Base-by-base conservation (phyloP, 371 early-diverging fungal species). In the Mucor plumbeus region DNA sequence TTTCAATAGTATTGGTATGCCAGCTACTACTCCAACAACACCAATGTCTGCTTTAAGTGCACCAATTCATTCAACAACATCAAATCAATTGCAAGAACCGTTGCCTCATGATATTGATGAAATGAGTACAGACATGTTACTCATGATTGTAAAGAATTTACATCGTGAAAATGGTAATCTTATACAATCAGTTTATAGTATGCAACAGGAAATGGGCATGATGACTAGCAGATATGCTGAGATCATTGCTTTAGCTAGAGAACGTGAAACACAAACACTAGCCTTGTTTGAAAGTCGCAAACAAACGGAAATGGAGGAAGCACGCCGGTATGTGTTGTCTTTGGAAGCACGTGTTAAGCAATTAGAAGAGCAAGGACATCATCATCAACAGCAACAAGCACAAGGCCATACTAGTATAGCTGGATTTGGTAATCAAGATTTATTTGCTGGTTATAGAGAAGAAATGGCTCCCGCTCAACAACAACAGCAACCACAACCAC, bases 221-320 rank as follows among this genome's bases (percentile, higher is more conserved):
- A 61, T 87, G 69, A 81, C 74, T 0, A 71, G 63, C 21, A 76
- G 82, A 10, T 87, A 85, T 54, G 68, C 82, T 3, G 82, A 85
- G 14, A 58, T 85, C 17, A 76, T 83, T 48, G 67, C 75, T 8
- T 62, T 84, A 39, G 78, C 81, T 7, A 81, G 87, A 9, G 85
- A 87, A 63, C 78, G 80, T 15, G 86, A 85, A 36, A 72, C 82
- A 41, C 85, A 85, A 57, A 76, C 79, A 6, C 64, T 81, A 31
- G 75, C 80, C 47, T 68, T 84, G 36, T 74, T 80, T 65, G 85
- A 86, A 68, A 64, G 75, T 9, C 77, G 81, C 34, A 85, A 82
- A 61, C 75, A 84, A 33, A 77, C 76, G 4, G 87, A 87, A 63
- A 80, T 85, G 76, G 87, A 87, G 39, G 85, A 87, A 56, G 69